phyloP scores from a whole-genome alignment of 2,329 filamentous ascomycete species.

The Karstenula rhodostoma region DNA sequence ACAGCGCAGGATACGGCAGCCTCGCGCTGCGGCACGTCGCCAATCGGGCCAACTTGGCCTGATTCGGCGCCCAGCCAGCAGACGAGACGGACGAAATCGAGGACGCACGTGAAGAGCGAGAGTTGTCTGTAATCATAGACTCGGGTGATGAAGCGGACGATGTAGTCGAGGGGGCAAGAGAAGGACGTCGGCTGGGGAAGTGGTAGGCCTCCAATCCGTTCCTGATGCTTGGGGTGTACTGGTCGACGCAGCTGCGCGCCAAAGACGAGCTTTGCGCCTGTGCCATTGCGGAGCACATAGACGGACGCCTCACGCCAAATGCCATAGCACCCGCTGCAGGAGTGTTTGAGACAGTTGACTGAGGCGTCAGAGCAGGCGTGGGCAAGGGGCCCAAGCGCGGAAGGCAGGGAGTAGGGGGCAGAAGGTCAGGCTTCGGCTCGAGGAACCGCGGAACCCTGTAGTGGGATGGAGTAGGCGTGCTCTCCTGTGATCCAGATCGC shows the following conservation, averaged over 20 bases:
- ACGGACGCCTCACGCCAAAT: slow-evolving; percentile 60
- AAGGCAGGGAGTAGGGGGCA: slow-evolving; percentile 62
- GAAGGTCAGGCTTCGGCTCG: slow-evolving; percentile 60
- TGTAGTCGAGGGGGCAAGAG: slow-evolving; percentile 59
- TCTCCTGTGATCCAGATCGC: slow-evolving; percentile 49
- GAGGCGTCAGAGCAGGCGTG: slow-evolving; percentile 69
- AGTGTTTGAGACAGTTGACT: slow-evolving; percentile 62
- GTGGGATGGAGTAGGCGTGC: slow-evolving; percentile 53
- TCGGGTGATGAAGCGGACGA: slow-evolving; percentile 66
- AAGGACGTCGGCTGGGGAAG: slow-evolving; percentile 54
- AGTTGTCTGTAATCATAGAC: slow-evolving; percentile 69
- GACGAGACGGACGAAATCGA: slow-evolving; percentile 64
- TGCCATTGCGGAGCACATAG: slow-evolving; percentile 67
- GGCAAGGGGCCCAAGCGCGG: slow-evolving; percentile 64
- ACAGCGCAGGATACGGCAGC: slow-evolving; percentile 50
- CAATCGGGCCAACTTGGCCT: slow-evolving; percentile 58
- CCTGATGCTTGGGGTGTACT: slow-evolving; percentile 51
- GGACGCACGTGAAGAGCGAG: slow-evolving; percentile 63
- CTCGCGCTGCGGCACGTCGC: slow-evolving; percentile 61
- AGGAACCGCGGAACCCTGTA: slow-evolving; percentile 56
- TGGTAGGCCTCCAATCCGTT: slow-evolving; percentile 57
- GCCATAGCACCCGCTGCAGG: slow-evolving; percentile 67
- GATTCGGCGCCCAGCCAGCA: slow-evolving; percentile 60
- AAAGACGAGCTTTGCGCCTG: slow-evolving; percentile 63
- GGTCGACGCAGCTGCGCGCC: slow-evolving; percentile 65